Percentiles rank a stretch among this genome's conserved stretches.
Evolutionary conservation across 1,284 basidiomycete genomes (phyloP).

Genomic region (Mycosarcoma mackinlayi): DNA sequence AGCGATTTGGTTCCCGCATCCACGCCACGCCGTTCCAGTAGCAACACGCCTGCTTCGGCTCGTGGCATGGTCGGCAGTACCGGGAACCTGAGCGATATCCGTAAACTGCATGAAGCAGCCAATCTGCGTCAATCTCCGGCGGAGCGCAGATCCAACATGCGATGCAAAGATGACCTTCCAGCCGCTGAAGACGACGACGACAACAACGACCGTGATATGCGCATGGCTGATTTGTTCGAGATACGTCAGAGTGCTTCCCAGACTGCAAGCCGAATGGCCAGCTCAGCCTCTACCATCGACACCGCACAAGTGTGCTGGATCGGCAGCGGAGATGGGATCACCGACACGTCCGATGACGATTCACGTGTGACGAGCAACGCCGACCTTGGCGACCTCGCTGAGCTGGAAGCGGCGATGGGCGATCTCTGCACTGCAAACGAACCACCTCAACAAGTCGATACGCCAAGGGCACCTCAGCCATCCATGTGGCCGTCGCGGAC

Average conservation of each 20-base stretch:
- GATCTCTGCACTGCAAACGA: slow-evolving; percentile 34
- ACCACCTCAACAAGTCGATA: slow-evolving; percentile 16
- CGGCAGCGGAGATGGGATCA: slow-evolving; percentile 4
- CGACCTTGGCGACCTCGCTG: slow-evolving; percentile 42
- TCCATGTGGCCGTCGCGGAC: slow-evolving; percentile 28
- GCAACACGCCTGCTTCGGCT: slow-evolving; percentile 17
- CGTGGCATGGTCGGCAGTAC: slow-evolving; percentile 45
- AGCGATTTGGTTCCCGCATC: slow-evolving; percentile 44
- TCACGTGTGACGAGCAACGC: slow-evolving; percentile 47
- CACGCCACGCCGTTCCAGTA: slow-evolving; percentile 26
- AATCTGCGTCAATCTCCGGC: slow-evolving; percentile 35
- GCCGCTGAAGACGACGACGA: slow-evolving; percentile 1
- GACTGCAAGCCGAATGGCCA: neutral
- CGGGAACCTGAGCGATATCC: slow-evolving; percentile 55
- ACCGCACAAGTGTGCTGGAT: slow-evolving; percentile 15
- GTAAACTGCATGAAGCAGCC: slow-evolving; percentile 48
- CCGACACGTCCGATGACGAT: slow-evolving; percentile 47
- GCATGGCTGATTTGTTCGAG: slow-evolving; percentile 39
- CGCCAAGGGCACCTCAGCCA: slow-evolving; percentile 18
- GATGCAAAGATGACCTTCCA: slow-evolving; percentile 11
- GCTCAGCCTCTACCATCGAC: neutral
- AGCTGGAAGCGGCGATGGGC: slow-evolving; percentile 41
- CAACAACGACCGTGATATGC: slow-evolving; percentile 15
- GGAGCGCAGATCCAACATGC: slow-evolving; percentile 19
- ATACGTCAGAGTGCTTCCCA: slow-evolving; percentile 17